These are phyloP conservation scores for Mycena vitilis DNA, from an alignment of 768 basidiomycete genomes.

Conservation along the genomic window DNA sequence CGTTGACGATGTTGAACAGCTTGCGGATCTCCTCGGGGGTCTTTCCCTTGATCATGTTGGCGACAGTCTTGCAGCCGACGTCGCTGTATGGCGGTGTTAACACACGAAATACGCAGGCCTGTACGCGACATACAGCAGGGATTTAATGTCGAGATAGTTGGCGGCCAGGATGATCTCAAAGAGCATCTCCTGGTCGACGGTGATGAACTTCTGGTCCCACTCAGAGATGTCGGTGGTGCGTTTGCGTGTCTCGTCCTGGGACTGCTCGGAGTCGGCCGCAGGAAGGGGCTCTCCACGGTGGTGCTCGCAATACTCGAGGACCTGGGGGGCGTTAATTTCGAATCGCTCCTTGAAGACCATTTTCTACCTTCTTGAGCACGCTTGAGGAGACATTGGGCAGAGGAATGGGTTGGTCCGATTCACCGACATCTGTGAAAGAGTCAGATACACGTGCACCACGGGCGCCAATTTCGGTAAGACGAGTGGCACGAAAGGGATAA, in stretches of 20 bases:
- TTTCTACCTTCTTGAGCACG: slow-evolving; percentile 88
- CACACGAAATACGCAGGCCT: slow-evolving; percentile 1
- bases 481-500: slow-evolving; percentile 25
- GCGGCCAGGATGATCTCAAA: slow-evolving; percentile 99
- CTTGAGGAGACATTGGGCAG: slow-evolving; percentile 94
- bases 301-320: slow-evolving; percentile 99
- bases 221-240: slow-evolving; percentile 98
- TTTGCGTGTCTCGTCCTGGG: slow-evolving; percentile 94
- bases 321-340: slow-evolving; percentile 58
- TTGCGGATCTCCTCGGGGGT: slow-evolving; percentile 99
- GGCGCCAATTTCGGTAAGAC: slow-evolving; percentile 9
- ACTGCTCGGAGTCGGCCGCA: slow-evolving; percentile 80
- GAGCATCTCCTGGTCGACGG: slow-evolving; percentile 99
- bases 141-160: slow-evolving; percentile 99
- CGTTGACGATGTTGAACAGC: slow-evolving; percentile 97
- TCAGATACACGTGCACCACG: too few species aligned
- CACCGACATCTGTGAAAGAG: slow-evolving; percentile 81
- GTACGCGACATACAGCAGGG: slow-evolving; percentile 79
- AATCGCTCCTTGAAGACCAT: not conserved
- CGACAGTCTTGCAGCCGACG: slow-evolving; percentile 98
- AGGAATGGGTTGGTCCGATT: slow-evolving; percentile 94
- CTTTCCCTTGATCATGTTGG: slow-evolving; percentile 99
- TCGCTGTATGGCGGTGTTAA: slow-evolving; percentile 64
- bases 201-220: slow-evolving; percentile 99
- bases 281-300: slow-evolving; percentile 98